Evolutionary conservation across 1,139 yeast species (phyloP).

Genomic region (Yamadazyma blattariae): DNA sequence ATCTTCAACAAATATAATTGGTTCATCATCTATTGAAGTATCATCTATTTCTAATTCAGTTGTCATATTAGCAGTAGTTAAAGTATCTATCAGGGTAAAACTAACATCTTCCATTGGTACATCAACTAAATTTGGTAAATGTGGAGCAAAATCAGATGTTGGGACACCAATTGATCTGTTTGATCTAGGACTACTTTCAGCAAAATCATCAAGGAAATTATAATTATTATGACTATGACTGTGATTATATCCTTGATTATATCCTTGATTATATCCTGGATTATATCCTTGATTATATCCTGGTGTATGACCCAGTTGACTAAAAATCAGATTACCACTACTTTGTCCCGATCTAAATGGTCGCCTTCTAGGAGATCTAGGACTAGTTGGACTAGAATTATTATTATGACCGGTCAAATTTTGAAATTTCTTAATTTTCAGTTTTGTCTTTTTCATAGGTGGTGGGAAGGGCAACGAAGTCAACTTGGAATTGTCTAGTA

Average conservation of each 20-base stretch:
- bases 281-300: too few species aligned
- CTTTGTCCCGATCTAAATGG: too few species aligned
- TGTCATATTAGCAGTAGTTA: constrained; percentile 13
- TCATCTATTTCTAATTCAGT: constrained; percentile 8
- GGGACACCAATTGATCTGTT: constrained; percentile 2
- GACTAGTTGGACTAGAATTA: not conserved
- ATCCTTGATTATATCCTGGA: not conserved
- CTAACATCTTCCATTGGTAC: constrained; percentile 13
- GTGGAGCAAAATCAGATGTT: constrained; percentile 3
- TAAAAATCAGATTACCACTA: not conserved
- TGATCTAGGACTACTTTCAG: too few species aligned
- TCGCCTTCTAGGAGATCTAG: not conserved
- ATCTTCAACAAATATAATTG: constrained; percentile 52
- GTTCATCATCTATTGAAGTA: constrained; percentile 32
- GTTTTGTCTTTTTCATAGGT: constrained; percentile 29
- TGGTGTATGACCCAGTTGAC: not conserved
- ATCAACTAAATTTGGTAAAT: constrained; percentile 1
- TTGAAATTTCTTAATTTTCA: not conserved
- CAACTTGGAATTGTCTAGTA: constrained; percentile 57
- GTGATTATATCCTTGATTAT: too few species aligned
- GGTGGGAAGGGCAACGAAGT: constrained; percentile 70
- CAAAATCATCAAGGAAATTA: too few species aligned
- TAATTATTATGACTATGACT: too few species aligned
- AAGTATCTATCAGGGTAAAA: constrained; percentile 15
- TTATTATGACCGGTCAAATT: not conserved